Conservation (phyloP, 768 basidiomycete species). For the Tulasnella sp. region DNA sequence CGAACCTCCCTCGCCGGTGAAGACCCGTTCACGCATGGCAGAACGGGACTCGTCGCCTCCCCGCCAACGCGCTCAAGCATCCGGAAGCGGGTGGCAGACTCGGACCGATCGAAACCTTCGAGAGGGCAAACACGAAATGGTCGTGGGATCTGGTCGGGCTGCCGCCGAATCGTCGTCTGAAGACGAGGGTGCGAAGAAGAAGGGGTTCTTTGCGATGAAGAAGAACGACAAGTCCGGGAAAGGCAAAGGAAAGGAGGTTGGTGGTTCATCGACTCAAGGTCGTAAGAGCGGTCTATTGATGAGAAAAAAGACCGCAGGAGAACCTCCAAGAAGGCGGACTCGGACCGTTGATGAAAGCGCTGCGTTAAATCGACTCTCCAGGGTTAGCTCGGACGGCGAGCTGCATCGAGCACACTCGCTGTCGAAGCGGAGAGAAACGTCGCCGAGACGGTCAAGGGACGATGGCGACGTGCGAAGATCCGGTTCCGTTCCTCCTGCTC, state of each 20-base stretch:
- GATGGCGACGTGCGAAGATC: neutral
- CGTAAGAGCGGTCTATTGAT: neutral
- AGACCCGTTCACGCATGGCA: neutral
- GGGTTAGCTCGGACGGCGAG: conserved; percentile 7
- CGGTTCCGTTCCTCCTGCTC: neutral
- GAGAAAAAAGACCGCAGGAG: neutral
- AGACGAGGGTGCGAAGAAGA: neutral
- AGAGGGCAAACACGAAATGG: conserved; percentile 19
- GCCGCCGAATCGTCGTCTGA: conserved; percentile 13
- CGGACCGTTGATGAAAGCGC: neutral
- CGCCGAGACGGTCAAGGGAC: neutral
- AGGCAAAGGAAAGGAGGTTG: neutral
- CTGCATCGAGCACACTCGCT: neutral
- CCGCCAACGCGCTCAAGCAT: neutral
- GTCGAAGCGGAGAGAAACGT: neutral
- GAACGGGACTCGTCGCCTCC: conserved; percentile 1
- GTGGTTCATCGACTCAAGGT: neutral
- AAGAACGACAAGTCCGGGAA: conserved; percentile 2
- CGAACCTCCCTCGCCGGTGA: neutral
- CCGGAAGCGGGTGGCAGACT: conserved; percentile 25
- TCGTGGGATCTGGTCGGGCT: conserved; percentile 9
- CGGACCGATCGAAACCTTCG: conserved; percentile 29
- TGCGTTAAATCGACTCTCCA: neutral
- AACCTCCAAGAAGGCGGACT: neutral
- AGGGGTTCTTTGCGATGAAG: neutral